Base-by-base conservation (phyloP, 2,329 filamentous ascomycete species). In the Fusarium musae region DNA sequence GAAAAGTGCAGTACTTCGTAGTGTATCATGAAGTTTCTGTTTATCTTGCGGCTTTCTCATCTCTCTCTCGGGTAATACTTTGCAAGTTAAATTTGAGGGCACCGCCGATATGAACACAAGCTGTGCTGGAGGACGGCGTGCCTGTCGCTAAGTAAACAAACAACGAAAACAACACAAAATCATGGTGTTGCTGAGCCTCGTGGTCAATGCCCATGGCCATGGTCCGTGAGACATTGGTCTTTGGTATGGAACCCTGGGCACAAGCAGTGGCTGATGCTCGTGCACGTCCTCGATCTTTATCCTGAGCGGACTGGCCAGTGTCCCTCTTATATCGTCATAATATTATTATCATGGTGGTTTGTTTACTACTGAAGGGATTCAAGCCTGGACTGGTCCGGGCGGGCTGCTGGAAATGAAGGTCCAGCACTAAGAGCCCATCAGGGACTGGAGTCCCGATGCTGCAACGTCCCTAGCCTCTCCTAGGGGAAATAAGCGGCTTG, bases 81-180 rank as follows among this genome's bases (percentile, higher is more conserved):
- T 34, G 16, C 12, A 40, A 30, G 23, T 30, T 57, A 71, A 69
- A 66, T 58, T 63, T 40, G 46, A 50, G 49, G 46, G 42, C 57
- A 23, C 42, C 54, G 32, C 34, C 37, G 49, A 66, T 56, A 34
- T 34, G 47, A 66, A 44, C 34, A 60, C 46, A 63, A 47, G 57
- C 54, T 42, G 58, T 72, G 49, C 52, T 62, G 53, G 59, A 71
- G 44, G 62, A 74, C 37, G 59, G 54, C 54, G 57, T 67, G 57
- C 61, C 56, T 26, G 59, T 43, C 58, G n/a, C 49, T 21, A 65
- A 63, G 75, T 75, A 77, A 77, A 77, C 70, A 77, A 77, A 76
- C 74, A 77, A 77, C 26, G 66, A 75, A 46, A 69, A 75, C 63
- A 62, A 73, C 60, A 63, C 28, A 49, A 46, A 34, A 28, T 28